Conservation (phyloP, 306 rosid species). For the Begonia masoniana region DNA sequence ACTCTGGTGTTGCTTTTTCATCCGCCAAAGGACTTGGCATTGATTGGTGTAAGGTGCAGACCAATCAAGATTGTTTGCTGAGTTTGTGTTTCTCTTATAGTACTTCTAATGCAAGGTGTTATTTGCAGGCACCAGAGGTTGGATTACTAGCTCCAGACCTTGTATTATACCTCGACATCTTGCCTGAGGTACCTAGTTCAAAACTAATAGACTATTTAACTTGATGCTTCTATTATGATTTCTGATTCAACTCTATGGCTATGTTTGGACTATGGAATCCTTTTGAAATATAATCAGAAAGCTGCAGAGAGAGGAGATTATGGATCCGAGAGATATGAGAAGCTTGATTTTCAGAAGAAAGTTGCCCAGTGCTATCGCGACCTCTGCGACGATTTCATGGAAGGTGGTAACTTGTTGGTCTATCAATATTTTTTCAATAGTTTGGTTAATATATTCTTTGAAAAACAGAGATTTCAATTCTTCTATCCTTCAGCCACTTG, state of each 20-base stretch:
- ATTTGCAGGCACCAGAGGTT: conserved; percentile 70
- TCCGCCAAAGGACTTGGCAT: conserved; percentile 76
- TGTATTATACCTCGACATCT: conserved; percentile 67
- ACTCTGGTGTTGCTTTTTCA: conserved; percentile 95
- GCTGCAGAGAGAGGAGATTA: conserved; percentile 91
- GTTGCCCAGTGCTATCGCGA: conserved; percentile 48
- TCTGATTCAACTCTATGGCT: background rate
- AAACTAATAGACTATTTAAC: background rate
- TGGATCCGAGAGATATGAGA: conserved; percentile 91
- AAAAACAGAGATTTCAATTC: background rate
- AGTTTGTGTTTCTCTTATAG: conserved; percentile 2
- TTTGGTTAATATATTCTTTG: conserved; percentile 1
- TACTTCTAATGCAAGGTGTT: conserved; percentile 4
- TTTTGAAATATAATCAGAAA: conserved; percentile 36
- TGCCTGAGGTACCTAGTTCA: conserved; percentile 47
- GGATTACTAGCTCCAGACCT: conserved; percentile 81
- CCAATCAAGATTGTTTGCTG: background rate
- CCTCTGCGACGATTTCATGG: conserved; percentile 62
- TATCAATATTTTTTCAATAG: background rate
- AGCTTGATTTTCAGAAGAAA: conserved; percentile 62
- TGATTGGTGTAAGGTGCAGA: conserved; percentile 86
- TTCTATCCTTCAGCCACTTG: too few species aligned
- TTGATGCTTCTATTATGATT: background rate
- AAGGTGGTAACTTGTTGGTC: conserved; percentile 60
- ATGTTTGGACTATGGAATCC: conserved; percentile 4